Evolutionary conservation across 176 grass and related monocot genomes (phyloP), one percentile per base, ranked within the genome.

Genomic region (Elaeis guineensis): DNA sequence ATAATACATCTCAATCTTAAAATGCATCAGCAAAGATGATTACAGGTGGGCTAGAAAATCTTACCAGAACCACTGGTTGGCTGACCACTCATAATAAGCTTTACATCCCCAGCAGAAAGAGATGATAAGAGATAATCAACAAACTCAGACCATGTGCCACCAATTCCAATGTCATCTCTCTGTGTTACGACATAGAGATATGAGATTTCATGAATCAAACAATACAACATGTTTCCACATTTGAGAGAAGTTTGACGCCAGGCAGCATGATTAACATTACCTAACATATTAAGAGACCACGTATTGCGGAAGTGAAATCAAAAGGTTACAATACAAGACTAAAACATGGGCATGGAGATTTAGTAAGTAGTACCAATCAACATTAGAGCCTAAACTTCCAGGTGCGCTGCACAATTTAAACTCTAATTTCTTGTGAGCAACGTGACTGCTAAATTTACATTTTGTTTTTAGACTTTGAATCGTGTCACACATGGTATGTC

Each of bases 151-250:
- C 78, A 91, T n/a, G 86, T 82, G 52, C 93, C 84, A 39, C 78
- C 84, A 58, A 97, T 83, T 54, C 87, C 93, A 70, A 97, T 78
- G 49, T 81, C 87, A 64, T 92, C 87, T 81, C 82, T 87, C 87
- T 97, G 63, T 7, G 25, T 63, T 48, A 14, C 20, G 57, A 77
- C 58, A 25, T 16, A 49, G 4, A 32, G 6, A 65, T 22, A 49
- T 19, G 24, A 76, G 21, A 19, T 57, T 44, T 19, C 3, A 11
- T 22, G 30, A 74, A 18, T 16, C 14, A 16, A 55, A 65, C 4
- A 5, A 5, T 4, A 57, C 23, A 58, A 44, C 58, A 5, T 17
- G 30, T n/a, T n/a, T n/a, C n/a, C 7, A 19, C n/a, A 57, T 35
- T 57, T 1, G 21, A 69, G 54, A 49, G 16, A 59, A 60, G 22